phyloP scores from a whole-genome alignment of 257 asterid genomes.

The Salvia miltiorrhiza region DNA sequence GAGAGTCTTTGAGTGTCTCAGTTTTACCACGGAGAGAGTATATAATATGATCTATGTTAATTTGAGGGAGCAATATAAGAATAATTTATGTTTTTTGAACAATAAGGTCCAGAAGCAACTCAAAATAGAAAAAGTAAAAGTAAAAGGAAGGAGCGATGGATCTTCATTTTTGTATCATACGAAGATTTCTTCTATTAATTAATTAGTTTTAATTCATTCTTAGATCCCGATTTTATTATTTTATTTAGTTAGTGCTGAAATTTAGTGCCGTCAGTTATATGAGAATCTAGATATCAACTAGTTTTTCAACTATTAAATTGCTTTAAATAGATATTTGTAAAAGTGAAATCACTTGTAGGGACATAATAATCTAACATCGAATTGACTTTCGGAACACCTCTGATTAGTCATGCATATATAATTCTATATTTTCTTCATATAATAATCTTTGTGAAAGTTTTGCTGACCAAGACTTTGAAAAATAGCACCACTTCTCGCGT shows the following conservation, averaged over 20 bases:
- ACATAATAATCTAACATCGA: not conserved
- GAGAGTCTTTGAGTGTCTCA: too few relatives aligned
- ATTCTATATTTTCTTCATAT: not conserved
- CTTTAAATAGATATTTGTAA: not conserved
- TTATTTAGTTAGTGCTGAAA: not conserved
- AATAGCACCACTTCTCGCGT: not conserved
- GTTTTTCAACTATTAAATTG: not conserved
- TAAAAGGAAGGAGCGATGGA: not conserved
- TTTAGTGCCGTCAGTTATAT: not conserved
- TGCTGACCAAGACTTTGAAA: constrained; percentile 3
- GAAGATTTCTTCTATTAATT: not conserved
- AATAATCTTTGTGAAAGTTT: not conserved
- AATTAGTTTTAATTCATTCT: not conserved
- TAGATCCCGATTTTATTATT: not conserved
- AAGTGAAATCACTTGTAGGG: constrained; percentile 2
- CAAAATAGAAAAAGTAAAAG: not conserved
- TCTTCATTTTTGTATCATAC: not conserved
- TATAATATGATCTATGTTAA: too few relatives aligned
- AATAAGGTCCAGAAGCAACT: too few relatives aligned
- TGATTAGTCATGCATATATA: not conserved
- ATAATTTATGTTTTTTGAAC: too few relatives aligned
- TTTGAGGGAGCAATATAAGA: too few relatives aligned
- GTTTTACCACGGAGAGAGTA: too few relatives aligned
- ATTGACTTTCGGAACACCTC: constrained; percentile 13
- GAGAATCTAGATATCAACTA: not conserved